These are phyloP conservation scores for Tremellales sp. DNA, from an alignment of 1,284 basidiomycete genomes.

Conservation along the genomic window DNA sequence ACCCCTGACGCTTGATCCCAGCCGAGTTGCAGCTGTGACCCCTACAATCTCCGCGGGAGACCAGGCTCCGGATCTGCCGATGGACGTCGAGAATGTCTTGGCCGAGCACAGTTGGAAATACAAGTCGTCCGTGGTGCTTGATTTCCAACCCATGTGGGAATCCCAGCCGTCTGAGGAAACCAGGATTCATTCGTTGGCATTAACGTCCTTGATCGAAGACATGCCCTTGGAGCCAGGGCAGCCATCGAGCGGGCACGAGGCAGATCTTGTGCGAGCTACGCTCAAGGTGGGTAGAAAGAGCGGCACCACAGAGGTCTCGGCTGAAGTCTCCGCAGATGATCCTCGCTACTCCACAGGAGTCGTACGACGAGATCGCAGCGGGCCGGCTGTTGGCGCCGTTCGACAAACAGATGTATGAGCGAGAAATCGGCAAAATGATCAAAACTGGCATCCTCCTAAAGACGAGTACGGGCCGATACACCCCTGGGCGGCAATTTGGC, in stretches of 20 bases:
- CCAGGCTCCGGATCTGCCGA: slow-evolving; percentile 25
- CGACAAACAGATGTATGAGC: slow-evolving; percentile 56
- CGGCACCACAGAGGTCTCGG: neutral
- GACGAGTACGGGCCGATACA: slow-evolving; percentile 14
- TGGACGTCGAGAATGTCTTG: slow-evolving; percentile 54
- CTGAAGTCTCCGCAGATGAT: slow-evolving; percentile 58
- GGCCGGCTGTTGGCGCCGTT: slow-evolving; percentile 56
- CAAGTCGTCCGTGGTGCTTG: slow-evolving; percentile 64
- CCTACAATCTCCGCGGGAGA: slow-evolving; percentile 8
- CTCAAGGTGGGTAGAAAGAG: slow-evolving; percentile 57
- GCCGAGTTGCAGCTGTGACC: slow-evolving; percentile 24
- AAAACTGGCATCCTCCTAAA: slow-evolving; percentile 33
- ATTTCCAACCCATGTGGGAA: slow-evolving; percentile 58
- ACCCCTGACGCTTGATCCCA: slow-evolving; percentile 7
- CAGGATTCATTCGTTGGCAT: slow-evolving; percentile 58
- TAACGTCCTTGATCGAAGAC: slow-evolving; percentile 54
- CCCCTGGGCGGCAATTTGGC: slow-evolving; percentile 25
- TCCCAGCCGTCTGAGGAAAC: slow-evolving; percentile 69
- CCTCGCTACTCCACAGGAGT: slow-evolving; percentile 63
- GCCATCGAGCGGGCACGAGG: slow-evolving; percentile 25
- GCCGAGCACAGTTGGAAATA: slow-evolving; percentile 55
- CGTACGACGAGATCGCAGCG: slow-evolving; percentile 61
- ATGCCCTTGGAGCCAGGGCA: slow-evolving; percentile 31
- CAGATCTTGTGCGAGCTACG: slow-evolving; percentile 62
- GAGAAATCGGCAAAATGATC: slow-evolving; percentile 48